Percentiles rank a stretch among this genome's conserved stretches.
Evolutionary conservation across 805 yeast genomes (phyloP).

Genomic region (Barnettozyma pratensis): DNA sequence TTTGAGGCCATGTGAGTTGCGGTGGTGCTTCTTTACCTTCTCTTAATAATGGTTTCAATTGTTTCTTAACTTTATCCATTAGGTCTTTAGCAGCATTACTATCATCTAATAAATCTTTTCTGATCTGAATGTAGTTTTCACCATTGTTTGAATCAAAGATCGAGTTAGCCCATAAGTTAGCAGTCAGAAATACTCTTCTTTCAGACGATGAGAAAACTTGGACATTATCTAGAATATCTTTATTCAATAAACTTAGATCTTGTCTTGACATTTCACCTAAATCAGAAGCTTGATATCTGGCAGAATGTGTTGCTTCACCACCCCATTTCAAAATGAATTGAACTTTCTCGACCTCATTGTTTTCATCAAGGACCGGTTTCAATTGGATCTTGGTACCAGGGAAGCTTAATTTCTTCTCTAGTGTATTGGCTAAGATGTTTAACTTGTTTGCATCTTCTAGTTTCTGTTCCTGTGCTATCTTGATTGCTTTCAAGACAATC

Average conservation of each 20-base stretch:
- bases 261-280: slow-evolving; percentile 95
- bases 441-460: slow-evolving; percentile 80
- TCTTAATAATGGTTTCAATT: slow-evolving; percentile 86
- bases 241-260: slow-evolving; percentile 80
- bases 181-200: slow-evolving; percentile 89
- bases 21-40: slow-evolving; percentile 97
- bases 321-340: slow-evolving; percentile 98
- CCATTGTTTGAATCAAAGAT: slow-evolving; percentile 58
- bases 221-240: slow-evolving; percentile 78
- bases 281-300: slow-evolving; percentile 89
- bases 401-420: slow-evolving; percentile 81
- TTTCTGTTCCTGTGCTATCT: slow-evolving; percentile 70
- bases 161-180: slow-evolving; percentile 80
- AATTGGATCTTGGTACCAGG: slow-evolving; percentile 97
- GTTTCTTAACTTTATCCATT: slow-evolving; percentile 97
- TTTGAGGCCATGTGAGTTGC: slow-evolving; percentile 98
- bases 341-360: slow-evolving; percentile 82
- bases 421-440: slow-evolving; percentile 69
- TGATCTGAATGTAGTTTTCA: slow-evolving; percentile 70
- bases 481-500: slow-evolving; percentile 80
- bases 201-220: slow-evolving; percentile 89
- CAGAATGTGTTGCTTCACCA: slow-evolving; percentile 98
- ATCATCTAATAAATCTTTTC: slow-evolving; percentile 91
- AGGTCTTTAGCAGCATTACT: slow-evolving; percentile 96
- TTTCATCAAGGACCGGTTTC: slow-evolving; percentile 73